These are phyloP conservation scores for Plantago ovata DNA, from an alignment of 257 asterid species.

Conservation along the genomic window DNA sequence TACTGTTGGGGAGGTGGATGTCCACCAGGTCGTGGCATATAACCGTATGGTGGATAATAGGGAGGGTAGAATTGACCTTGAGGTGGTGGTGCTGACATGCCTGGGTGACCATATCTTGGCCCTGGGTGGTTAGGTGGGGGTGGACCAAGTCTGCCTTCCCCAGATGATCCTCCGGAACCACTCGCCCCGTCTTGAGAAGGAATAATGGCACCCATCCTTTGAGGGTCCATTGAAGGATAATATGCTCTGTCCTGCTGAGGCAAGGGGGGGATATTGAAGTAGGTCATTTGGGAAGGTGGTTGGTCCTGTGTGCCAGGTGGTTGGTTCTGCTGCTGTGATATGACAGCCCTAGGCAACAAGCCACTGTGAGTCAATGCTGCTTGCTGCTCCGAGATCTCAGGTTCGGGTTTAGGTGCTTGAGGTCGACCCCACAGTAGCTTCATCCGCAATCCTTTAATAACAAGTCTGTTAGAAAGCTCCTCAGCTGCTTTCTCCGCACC, in stretches of 20 bases:
- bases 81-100: slow-evolving; percentile 56
- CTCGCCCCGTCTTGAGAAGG: slow-evolving; percentile 70
- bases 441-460: slow-evolving; percentile 82
- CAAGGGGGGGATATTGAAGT: slow-evolving; percentile 79
- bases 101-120: slow-evolving; percentile 52
- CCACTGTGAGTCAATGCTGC: slow-evolving; percentile 78
- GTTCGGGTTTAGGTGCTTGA: slow-evolving; percentile 62
- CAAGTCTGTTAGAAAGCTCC: slow-evolving; percentile 83
- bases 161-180: slow-evolving; percentile 53
- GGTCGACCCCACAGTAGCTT: slow-evolving; percentile 97
- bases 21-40: slow-evolving; percentile 59
- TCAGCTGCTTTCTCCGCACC: slow-evolving; percentile 98
- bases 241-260: slow-evolving; percentile 74
- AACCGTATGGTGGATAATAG: slow-evolving; percentile 63
- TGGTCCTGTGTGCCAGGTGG: slow-evolving; percentile 60
- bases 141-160: slow-evolving; percentile 39
- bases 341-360: slow-evolving; percentile 77
- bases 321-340: slow-evolving; percentile 88
- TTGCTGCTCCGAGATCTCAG: slow-evolving; percentile 72
- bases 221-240: slow-evolving; percentile 99
- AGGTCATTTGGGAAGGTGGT: slow-evolving; percentile 63
- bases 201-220: slow-evolving; percentile 84
- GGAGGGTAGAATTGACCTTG: slow-evolving; percentile 68
- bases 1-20: slow-evolving; percentile 60
- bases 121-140: slow-evolving; percentile 29